Evolutionary conservation across 1,284 basidiomycete species (phyloP).

Genomic region (Apiotrichum akiyoshidainum): DNA sequence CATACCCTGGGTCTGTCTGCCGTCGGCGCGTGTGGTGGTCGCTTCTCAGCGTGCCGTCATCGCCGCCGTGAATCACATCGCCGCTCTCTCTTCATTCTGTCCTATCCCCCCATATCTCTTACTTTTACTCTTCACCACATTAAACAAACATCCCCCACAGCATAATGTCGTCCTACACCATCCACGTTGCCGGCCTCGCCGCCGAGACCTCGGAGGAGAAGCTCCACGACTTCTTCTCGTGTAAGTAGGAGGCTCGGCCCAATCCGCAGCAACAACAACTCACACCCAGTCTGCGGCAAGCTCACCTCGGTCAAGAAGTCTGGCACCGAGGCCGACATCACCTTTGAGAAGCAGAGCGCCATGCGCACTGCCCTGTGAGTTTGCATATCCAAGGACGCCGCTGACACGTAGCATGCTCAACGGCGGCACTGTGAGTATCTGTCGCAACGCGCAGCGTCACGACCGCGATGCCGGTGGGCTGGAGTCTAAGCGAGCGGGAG

Average conservation of each 20-base stretch:
- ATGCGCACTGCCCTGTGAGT: slow-evolving; percentile 50
- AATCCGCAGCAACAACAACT: background rate
- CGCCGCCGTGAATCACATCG: too few species aligned
- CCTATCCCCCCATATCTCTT: background rate
- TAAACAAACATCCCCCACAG: background rate
- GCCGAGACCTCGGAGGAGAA: slow-evolving; percentile 50
- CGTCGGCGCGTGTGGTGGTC: too few species aligned
- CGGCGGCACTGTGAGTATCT: slow-evolving; percentile 48
- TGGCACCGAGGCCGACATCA: slow-evolving; percentile 48
- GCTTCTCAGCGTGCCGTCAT: too few species aligned
- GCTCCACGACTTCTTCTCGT: slow-evolving; percentile 50
- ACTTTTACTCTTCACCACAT: background rate
- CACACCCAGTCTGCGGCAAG: slow-evolving; percentile 44
- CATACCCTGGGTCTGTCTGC: too few species aligned
- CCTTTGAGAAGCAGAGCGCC: slow-evolving; percentile 51
- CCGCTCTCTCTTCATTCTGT: background rate
- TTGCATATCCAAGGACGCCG: background rate
- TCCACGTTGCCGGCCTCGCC: slow-evolving; percentile 50
- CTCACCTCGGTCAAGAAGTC: slow-evolving; percentile 47
- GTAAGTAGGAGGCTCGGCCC: slow-evolving; percentile 1
- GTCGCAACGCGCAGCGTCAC: too few species aligned
- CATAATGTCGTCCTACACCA: slow-evolving; percentile 35
- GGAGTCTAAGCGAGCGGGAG: too few species aligned
- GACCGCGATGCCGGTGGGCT: too few species aligned
- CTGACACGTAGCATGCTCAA: slow-evolving; percentile 42